Conservation (phyloP, 2,329 filamentous ascomycete genomes). For the Aspergillus fumigatus region DNA sequence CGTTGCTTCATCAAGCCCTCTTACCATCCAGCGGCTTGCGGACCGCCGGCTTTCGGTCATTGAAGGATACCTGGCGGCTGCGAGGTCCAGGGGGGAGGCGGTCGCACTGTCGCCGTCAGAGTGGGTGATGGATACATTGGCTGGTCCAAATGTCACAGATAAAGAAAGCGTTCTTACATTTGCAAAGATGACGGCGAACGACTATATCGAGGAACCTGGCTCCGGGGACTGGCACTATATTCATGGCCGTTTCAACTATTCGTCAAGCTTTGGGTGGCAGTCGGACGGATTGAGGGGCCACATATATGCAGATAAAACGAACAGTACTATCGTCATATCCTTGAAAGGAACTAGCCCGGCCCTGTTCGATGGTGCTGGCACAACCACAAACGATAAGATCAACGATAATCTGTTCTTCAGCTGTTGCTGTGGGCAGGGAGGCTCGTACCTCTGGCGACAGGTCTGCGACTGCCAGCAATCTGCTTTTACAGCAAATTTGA, state of each 20-base stretch:
- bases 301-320: conserved; percentile 80
- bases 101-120: conserved; percentile 65
- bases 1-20: conserved; percentile 58
- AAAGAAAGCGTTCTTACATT: conserved; percentile 78
- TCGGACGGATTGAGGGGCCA: conserved; percentile 84
- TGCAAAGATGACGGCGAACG: conserved; percentile 83
- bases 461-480: conserved; percentile 89
- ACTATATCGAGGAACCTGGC: conserved; percentile 71
- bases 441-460: conserved; percentile 82
- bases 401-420: conserved; percentile 99
- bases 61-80: conserved; percentile 70
- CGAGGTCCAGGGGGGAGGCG: conserved; percentile 63
- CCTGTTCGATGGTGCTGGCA: conserved; percentile 93
- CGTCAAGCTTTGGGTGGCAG: conserved; percentile 89
- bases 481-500: conserved; percentile 87
- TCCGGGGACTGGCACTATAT: conserved; percentile 80
- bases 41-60: conserved; percentile 74
- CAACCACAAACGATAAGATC: conserved; percentile 93
- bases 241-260: conserved; percentile 74
- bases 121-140: conserved; percentile 77
- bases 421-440: conserved; percentile 93
- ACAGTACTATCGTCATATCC: conserved; percentile 84
- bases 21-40: conserved; percentile 73
- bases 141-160: conserved; percentile 77
- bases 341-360: conserved; percentile 88